Percentiles rank a stretch among this genome's conserved stretches.
phyloP scores from a whole-genome alignment of 2,329 filamentous ascomycete species.

The Fusarium agapanthi region DNA sequence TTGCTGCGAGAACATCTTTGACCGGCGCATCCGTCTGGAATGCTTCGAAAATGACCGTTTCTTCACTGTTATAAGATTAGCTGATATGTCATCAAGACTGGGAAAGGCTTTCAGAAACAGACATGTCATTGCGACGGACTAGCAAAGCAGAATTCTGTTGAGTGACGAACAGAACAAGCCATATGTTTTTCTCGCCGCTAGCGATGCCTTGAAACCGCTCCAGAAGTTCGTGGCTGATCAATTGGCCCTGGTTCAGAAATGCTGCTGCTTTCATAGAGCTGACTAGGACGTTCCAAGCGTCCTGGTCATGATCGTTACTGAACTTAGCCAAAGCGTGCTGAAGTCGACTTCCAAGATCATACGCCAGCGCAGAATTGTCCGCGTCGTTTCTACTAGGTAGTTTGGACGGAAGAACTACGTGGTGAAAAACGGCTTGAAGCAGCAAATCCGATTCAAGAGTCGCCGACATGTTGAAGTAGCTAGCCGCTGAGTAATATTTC shows the following conservation, averaged over 20 bases:
- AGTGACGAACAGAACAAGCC: constrained; percentile 29
- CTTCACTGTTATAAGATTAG: constrained; percentile 9
- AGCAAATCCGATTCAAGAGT: neutral
- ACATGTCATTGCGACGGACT: constrained; percentile 34
- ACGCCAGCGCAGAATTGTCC: neutral
- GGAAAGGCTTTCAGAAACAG: neutral
- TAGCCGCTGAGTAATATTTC: accelerated
- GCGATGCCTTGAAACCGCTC: neutral
- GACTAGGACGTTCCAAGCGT: neutral
- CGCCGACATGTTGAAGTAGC: neutral
- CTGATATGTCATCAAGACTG: neutral
- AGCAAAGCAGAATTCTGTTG: constrained; percentile 48
- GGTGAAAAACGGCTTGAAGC: constrained; percentile 26
- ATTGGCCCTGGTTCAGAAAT: neutral
- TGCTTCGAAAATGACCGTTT: constrained; percentile 55
- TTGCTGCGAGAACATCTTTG: constrained; percentile 59
- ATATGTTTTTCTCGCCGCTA: neutral
- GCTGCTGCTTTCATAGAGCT: constrained; percentile 1
- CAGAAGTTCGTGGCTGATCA: neutral
- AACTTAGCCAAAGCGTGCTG: neutral
- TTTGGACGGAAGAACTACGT: constrained; percentile 37
- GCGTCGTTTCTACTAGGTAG: constrained; percentile 16
- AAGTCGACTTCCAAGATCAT: constrained; percentile 17
- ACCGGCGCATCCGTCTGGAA: constrained; percentile 67
- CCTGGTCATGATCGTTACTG: neutral